A percentile compares a stretch with the other conserved stretches of the same genome.
phyloP scores from a whole-genome alignment of 2,329 filamentous ascomycete species.

The Scorias spongiosa region DNA sequence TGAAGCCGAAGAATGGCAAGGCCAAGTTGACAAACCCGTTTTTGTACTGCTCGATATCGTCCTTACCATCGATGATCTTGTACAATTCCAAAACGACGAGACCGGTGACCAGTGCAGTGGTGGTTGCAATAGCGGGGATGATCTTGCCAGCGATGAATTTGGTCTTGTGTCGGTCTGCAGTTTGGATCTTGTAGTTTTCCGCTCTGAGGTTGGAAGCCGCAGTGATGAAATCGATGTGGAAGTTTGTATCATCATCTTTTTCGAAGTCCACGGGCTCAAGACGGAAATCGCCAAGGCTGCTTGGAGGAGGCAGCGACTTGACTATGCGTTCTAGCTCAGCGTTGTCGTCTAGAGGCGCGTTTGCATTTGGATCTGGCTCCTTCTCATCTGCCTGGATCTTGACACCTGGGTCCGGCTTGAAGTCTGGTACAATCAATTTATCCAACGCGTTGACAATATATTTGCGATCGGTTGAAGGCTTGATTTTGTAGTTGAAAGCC shows the following conservation, averaged over 20 bases:
- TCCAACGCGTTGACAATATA: constrained; percentile 71
- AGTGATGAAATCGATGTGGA: constrained; percentile 98
- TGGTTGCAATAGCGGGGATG: constrained; percentile 95
- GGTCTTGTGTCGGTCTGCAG: constrained; percentile 89
- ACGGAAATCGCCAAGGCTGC: constrained; percentile 73
- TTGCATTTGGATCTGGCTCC: constrained; percentile 81
- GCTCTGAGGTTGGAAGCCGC: constrained; percentile 91
- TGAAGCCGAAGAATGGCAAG: constrained; percentile 95
- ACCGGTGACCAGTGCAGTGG: constrained; percentile 87
- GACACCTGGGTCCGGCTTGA: constrained; percentile 73
- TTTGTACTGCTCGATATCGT: constrained; percentile 97
- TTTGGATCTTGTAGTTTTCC: constrained; percentile 93
- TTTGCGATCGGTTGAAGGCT: constrained; percentile 46
- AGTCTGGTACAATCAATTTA: constrained; percentile 90
- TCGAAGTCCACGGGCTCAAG: constrained; percentile 89
- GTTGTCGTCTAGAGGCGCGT: constrained; percentile 47
- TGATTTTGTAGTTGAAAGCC: constrained; percentile 95
- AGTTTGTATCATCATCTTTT: constrained; percentile 95
- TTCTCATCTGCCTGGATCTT: constrained; percentile 96
- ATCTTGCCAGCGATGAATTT: constrained; percentile 99
- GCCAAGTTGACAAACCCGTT: constrained; percentile 97
- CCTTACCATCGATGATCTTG: constrained; percentile 93
- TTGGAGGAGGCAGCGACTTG: constrained; percentile 59
- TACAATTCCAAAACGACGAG: constrained; percentile 84
- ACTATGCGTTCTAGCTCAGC: constrained; percentile 62